These are phyloP conservation scores for Colletotrichum spinosum DNA, from an alignment of 2,329 filamentous ascomycete genomes.

Conservation along the genomic window DNA sequence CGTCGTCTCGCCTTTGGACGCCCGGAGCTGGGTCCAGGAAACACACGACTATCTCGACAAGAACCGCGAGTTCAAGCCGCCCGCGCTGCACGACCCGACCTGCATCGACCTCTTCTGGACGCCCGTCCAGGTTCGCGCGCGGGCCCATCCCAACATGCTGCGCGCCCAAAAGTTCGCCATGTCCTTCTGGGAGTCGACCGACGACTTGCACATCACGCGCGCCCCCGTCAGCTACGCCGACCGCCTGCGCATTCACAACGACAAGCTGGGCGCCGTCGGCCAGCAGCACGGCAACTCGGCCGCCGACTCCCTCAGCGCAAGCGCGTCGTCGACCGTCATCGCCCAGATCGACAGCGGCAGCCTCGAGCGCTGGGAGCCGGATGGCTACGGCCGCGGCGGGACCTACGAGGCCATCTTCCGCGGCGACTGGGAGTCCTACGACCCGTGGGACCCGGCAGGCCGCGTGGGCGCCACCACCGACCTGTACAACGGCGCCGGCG, in stretches of 20 bases:
- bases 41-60: constrained; percentile 64
- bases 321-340: constrained; percentile 60
- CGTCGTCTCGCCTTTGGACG: constrained; percentile 45
- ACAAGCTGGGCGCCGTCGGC: constrained; percentile 37
- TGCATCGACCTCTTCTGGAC: constrained; percentile 77
- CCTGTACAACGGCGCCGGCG: constrained; percentile 78
- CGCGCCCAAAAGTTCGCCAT: constrained; percentile 60
- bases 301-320: constrained; percentile 56
- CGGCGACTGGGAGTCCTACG: constrained; percentile 80
- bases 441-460: constrained; percentile 78
- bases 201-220: constrained; percentile 56
- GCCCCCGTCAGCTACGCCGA: constrained; percentile 72
- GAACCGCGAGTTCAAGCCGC: constrained; percentile 58
- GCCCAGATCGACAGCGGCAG: constrained; percentile 74
- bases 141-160: constrained; percentile 54
- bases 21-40: constrained; percentile 60
- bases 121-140: constrained; percentile 52
- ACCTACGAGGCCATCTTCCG: constrained; percentile 76
- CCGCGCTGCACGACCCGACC: constrained; percentile 71
- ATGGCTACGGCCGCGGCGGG: constrained; percentile 66
- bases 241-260: constrained; percentile 63
- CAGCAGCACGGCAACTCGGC: constrained; percentile 48
- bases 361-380: constrained; percentile 74
- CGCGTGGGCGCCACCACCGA: constrained; percentile 74
- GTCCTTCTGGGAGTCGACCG: constrained; percentile 63